phyloP scores from a whole-genome alignment of 352 stramenopile species.

The Phytophthora boehmeriae region DNA sequence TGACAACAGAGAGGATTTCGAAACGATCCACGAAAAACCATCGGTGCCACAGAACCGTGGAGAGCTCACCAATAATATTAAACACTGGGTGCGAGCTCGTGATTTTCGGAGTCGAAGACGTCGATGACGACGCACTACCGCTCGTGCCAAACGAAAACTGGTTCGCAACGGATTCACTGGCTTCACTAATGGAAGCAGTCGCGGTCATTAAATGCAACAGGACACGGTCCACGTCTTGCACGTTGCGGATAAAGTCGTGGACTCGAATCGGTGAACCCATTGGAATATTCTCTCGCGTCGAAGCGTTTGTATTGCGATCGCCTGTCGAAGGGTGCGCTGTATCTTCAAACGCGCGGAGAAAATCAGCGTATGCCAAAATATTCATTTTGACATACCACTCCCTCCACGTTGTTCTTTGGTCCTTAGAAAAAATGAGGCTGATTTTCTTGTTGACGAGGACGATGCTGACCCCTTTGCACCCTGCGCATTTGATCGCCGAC shows the following conservation, averaged over 20 bases:
- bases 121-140: constrained; percentile 34
- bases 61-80: constrained; percentile 88
- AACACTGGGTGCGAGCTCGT: constrained; percentile 85
- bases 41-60: constrained; percentile 87
- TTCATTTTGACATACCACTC: constrained; percentile 91
- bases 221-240: constrained; percentile 88
- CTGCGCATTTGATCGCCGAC: constrained; percentile 30
- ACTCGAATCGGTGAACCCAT: constrained; percentile 54
- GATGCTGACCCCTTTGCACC: constrained; percentile 23
- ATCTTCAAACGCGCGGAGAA: constrained; percentile 85
- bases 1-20: constrained; percentile 78
- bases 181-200: constrained; percentile 48
- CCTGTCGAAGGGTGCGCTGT: constrained; percentile 33
- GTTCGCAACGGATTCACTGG: constrained; percentile 49
- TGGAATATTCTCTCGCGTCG: constrained; percentile 12
- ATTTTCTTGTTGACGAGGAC: constrained; percentile 32
- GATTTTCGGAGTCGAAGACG: constrained; percentile 34
- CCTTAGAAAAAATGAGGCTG: constrained; percentile 41
- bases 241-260: constrained; percentile 84
- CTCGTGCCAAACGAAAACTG: constrained; percentile 79
- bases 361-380: constrained; percentile 79
- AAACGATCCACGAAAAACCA: constrained; percentile 91
- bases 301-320: constrained; percentile 13
- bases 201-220: constrained; percentile 86
- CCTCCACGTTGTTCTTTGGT: constrained; percentile 55